Evolutionary conservation across 306 rosid genomes (phyloP).

Genomic region (Purshia tridentata): DNA sequence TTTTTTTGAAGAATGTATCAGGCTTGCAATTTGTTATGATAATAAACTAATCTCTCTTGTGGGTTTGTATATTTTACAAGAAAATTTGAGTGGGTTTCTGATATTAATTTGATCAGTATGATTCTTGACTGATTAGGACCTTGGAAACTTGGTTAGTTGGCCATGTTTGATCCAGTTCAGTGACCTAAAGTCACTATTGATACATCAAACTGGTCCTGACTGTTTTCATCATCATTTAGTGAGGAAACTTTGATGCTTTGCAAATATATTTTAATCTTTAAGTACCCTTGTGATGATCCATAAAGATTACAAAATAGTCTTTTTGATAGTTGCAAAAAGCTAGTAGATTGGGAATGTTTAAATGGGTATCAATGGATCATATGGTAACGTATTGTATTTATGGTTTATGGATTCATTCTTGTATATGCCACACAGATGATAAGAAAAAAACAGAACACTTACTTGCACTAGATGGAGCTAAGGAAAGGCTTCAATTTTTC

Average conservation of each 20-base stretch:
- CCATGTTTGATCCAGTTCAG: background rate
- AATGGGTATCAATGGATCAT: background rate
- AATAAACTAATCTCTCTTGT: background rate
- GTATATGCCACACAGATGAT: conserved; percentile 20
- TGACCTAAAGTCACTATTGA: background rate
- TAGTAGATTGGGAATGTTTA: background rate
- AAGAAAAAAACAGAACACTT: conserved; percentile 33
- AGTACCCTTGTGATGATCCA: too few relatives aligned
- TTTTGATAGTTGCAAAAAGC: background rate
- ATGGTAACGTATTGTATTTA: background rate
- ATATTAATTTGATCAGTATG: background rate
- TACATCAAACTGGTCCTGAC: background rate
- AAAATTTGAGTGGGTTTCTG: background rate
- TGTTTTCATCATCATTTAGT: background rate
- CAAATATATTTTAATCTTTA: too few relatives aligned
- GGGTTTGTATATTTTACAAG: background rate
- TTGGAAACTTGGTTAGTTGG: background rate
- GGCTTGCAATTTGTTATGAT: background rate
- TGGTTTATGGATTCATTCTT: background rate
- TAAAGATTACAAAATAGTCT: background rate
- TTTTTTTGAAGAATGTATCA: background rate
- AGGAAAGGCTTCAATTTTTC: conserved; percentile 35
- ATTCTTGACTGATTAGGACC: background rate
- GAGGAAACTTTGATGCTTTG: background rate
- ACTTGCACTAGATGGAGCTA: conserved; percentile 33